A percentile compares a stretch with the other conserved stretches of the same genome.
phyloP scores from a whole-genome alignment of 2,329 filamentous ascomycete genomes.

The Xylaria sp. region DNA sequence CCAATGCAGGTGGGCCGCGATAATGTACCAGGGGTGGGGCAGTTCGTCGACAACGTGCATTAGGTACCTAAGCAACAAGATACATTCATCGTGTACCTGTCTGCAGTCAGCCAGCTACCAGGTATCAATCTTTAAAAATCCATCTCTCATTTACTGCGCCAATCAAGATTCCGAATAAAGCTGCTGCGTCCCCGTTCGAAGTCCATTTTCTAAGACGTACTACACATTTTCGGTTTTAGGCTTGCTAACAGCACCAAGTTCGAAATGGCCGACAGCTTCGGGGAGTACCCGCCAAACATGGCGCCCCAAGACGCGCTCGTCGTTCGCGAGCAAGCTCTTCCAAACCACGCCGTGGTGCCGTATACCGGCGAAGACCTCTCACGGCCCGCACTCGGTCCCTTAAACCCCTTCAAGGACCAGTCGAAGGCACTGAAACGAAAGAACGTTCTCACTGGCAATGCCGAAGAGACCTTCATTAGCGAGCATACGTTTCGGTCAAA shows the following conservation, averaged over 20 bases:
- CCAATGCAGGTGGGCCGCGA: too few relatives aligned
- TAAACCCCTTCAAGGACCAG: constrained; percentile 76
- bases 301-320: constrained; percentile 68
- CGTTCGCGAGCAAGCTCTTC: constrained; percentile 59
- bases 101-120: not conserved
- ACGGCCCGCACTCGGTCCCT: constrained; percentile 69
- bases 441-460: constrained; percentile 83
- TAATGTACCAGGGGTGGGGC: too few relatives aligned
- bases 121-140: too few relatives aligned
- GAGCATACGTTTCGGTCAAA: constrained; percentile 89
- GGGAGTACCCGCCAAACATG: constrained; percentile 70
- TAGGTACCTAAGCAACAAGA: too few relatives aligned
- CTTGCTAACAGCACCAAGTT: constrained; percentile 25
- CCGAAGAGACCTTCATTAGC: constrained; percentile 86
- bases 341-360: constrained; percentile 65
- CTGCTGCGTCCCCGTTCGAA: too few relatives aligned
- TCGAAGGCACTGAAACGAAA: constrained; percentile 71
- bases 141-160: not conserved
- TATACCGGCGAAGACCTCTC: constrained; percentile 77
- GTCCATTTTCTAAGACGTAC: not conserved
- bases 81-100: too few relatives aligned
- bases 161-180: too few relatives aligned
- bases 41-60: too few relatives aligned
- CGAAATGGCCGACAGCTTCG: constrained; percentile 66
- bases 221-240: not conserved